Conservation (phyloP, 2,329 filamentous ascomycete species). For the Penicillium decumbens region DNA sequence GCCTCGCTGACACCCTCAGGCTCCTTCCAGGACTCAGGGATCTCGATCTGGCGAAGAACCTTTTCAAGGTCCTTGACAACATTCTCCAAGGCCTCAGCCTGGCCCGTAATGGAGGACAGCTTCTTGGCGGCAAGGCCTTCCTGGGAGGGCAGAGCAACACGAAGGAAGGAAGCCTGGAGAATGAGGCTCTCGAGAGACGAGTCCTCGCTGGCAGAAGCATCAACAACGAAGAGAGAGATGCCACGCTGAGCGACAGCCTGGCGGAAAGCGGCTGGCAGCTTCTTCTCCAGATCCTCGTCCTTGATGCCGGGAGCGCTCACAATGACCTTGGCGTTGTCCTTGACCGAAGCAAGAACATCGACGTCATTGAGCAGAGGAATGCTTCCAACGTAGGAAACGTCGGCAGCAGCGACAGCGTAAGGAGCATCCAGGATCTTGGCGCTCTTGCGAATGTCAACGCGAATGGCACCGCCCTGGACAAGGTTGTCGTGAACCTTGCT, state of each 20-base stretch:
- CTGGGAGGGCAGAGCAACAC: constrained; percentile 64
- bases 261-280: constrained; percentile 65
- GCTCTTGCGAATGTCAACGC: constrained; percentile 80
- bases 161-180: constrained; percentile 76
- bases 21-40: constrained; percentile 76
- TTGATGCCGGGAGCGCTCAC: constrained; percentile 74
- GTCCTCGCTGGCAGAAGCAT: constrained; percentile 63
- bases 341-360: constrained; percentile 66
- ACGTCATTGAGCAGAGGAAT: constrained; percentile 75
- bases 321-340: constrained; percentile 66
- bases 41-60: constrained; percentile 66
- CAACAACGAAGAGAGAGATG: constrained; percentile 69
- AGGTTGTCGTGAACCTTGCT: constrained; percentile 59
- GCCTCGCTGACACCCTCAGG: constrained; percentile 47
- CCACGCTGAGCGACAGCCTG: constrained; percentile 67
- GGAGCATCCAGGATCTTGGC: constrained; percentile 78
- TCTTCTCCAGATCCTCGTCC: constrained; percentile 84
- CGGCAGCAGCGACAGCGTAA: constrained; percentile 73
- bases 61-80: constrained; percentile 59
- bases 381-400: constrained; percentile 73
- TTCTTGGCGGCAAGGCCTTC: constrained; percentile 62
- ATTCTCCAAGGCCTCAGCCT: constrained; percentile 59
- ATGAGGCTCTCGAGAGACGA: constrained; percentile 65
- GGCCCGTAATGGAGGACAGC: constrained; percentile 57
- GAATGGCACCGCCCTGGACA: constrained; percentile 68